A percentile compares a stretch with the other conserved stretches of the same genome.
phyloP scores from a whole-genome alignment of 345 rosid species.

The Adansonia digitata region DNA sequence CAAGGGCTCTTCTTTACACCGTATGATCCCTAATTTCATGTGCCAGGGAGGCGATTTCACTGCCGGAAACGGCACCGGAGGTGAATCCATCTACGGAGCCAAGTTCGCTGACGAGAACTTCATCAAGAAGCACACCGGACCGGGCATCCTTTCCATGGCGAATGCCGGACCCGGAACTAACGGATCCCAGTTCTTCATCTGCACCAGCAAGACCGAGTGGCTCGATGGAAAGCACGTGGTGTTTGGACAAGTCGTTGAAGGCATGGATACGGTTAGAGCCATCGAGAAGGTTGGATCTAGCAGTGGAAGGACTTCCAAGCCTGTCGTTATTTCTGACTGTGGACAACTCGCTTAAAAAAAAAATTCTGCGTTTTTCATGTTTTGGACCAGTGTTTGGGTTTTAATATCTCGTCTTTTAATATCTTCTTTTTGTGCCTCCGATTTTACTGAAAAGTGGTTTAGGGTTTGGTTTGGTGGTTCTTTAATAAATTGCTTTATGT shows the following conservation, averaged over 20 bases:
- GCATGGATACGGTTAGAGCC: constrained; percentile 49
- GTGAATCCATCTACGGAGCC: constrained; percentile 68
- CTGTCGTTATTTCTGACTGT: constrained; percentile 46
- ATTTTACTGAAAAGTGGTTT: too few relatives aligned
- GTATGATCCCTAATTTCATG: too few relatives aligned
- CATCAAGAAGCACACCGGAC: constrained; percentile 64
- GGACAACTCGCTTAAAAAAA: constrained; percentile 52
- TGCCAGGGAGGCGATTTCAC: too few relatives aligned
- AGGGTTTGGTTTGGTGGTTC: constrained; percentile 5
- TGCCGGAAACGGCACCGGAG: constrained; percentile 76
- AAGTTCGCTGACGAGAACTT: constrained; percentile 78
- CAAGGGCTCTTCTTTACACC: constrained; percentile 61
- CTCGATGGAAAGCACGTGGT: constrained; percentile 81
- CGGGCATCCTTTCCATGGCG: constrained; percentile 72
- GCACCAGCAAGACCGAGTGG: constrained; percentile 61
- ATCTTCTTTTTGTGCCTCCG: not conserved
- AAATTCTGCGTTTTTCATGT: too few relatives aligned
- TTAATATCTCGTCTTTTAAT: not conserved
- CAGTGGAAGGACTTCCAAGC: constrained; percentile 47
- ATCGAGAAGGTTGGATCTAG: constrained; percentile 64
- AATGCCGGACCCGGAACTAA: constrained; percentile 67
- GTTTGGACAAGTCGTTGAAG: constrained; percentile 62
- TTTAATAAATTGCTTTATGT: not conserved
- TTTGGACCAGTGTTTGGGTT: not conserved
- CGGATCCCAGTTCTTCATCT: constrained; percentile 72